Base-by-base conservation (phyloP, 257 asterid species). In the Nicotiana attenuata region DNA sequence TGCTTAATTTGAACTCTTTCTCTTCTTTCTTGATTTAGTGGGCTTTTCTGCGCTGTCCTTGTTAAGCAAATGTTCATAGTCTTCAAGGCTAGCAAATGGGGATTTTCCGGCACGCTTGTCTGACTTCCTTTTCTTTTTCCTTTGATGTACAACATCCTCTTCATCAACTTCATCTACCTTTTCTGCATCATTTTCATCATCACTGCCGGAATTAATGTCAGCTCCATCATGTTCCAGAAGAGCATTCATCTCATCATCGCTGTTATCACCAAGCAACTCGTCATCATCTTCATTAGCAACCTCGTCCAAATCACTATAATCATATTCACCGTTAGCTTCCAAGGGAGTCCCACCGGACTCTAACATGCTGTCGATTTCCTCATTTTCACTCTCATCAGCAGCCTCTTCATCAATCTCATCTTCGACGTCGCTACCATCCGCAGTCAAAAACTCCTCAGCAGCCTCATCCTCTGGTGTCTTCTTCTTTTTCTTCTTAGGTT, bases 401-500 rank as follows among this genome's bases (percentile, higher is more conserved):
- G 65, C 83, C 31, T 80, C 66, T 80, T 87, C 97, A 55, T 91
- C 98, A 3, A 88, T 81, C 45, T 93, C 98, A 53, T 92, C 91
- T 60, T 89, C 94, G n/a, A 15, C 86, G 2, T 77, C 88, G 59
- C 87, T 94, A 6, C 89, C 94, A 64, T 89, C 86, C 3, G 84
- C 89, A 1, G 80, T 94, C 15, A 87, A 88, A 7, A 95, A 52
- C 83, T 92, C 98, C 77, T 92, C 98, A 1, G 92, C 95, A 4
- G 88, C 95, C 78, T 90, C 97, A 0, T 94, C 99, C 19, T 90
- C 98, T 1, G 84, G 82, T 9, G 84, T 87, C 83, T 83, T 89
- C 89, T 90, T 95, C 90, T 90, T 94, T 84, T 89, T 91, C 93
- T 91, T 93, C 84, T 93, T 96, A 3, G 90, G 86, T 84, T 91